A percentile compares a stretch with the other conserved stretches of the same genome.
Conservation (phyloP, 352 stramenopile genomes). For the Nothophytophthora sp. region DNA sequence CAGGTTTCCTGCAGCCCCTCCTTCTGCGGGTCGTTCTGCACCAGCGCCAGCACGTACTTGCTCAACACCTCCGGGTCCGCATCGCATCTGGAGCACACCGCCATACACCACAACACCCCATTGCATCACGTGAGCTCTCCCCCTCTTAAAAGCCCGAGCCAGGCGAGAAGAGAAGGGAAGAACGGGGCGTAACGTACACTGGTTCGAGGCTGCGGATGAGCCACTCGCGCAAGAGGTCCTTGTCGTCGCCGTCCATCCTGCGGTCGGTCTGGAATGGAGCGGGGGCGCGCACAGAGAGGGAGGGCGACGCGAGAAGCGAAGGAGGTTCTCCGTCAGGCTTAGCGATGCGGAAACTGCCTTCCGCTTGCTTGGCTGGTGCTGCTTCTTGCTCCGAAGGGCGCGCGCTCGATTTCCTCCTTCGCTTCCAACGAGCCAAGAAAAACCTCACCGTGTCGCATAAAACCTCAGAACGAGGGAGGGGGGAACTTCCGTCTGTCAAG, state of each 20-base stretch:
- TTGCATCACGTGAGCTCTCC: not conserved
- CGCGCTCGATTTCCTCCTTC: no score
- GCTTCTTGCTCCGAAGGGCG: not conserved
- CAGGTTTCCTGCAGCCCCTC: conserved; percentile 69
- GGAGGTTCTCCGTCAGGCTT: not conserved
- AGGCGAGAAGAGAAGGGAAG: conserved; percentile 1
- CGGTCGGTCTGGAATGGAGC: not conserved
- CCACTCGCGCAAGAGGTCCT: conserved; percentile 86
- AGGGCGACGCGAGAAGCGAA: not conserved
- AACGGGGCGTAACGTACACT: conserved; percentile 48
- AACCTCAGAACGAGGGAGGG: no score
- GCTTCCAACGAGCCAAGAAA: no score
- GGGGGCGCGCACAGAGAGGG: not conserved
- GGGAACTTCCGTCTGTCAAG: no score
- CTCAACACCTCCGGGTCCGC: conserved; percentile 85
- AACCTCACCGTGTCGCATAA: no score
- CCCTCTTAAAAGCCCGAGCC: not conserved
- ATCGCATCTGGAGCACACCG: conserved; percentile 59
- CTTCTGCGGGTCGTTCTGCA: conserved; percentile 83
- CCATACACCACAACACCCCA: conserved; percentile 1
- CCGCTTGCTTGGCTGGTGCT: no score
- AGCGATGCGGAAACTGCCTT: not conserved
- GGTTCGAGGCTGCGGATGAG: conserved; percentile 83
- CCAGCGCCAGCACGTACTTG: conserved; percentile 86
- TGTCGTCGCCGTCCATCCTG: conserved; percentile 76